Evolutionary conservation across 148 eudicot genomes (phyloP).

Genomic region (Chenopodium suecicum): DNA sequence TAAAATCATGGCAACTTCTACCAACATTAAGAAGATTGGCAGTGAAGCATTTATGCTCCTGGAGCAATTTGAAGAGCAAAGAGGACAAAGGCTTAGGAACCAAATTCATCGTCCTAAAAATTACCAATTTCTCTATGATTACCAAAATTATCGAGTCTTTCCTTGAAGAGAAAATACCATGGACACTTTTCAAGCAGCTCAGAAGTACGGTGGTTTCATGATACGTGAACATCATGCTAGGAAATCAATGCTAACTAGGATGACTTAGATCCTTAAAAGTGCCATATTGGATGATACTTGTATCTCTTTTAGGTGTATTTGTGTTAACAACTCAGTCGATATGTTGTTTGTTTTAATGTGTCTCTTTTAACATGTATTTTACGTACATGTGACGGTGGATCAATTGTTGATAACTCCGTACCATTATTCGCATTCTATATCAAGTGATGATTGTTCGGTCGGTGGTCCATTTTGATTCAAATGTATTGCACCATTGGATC

Average conservation of each 20-base stretch:
- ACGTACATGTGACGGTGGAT: too few species aligned
- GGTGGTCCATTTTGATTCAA: too few species aligned
- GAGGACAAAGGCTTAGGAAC: background rate
- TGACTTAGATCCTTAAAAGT: background rate
- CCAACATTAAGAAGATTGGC: background rate
- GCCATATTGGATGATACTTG: too few species aligned
- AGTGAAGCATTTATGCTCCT: conserved; percentile 11
- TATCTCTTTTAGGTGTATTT: too few species aligned
- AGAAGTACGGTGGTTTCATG: conserved; percentile 19
- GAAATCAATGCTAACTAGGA: conserved; percentile 7
- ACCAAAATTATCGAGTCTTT: background rate
- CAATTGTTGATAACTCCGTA: too few species aligned
- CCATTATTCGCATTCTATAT: too few species aligned
- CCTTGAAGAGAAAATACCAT: conserved; percentile 8
- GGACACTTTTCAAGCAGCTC: conserved; percentile 16
- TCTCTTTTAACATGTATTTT: too few species aligned
- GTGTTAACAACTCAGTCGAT: too few species aligned
- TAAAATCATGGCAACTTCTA: conserved; percentile 13
- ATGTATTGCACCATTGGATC: too few species aligned
- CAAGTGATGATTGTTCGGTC: too few species aligned
- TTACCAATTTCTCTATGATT: background rate
- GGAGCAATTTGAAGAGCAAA: background rate
- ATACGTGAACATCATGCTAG: conserved; percentile 18
- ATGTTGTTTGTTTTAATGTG: too few species aligned
- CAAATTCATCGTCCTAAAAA: background rate